phyloP scores from a whole-genome alignment of 75 land plant genomes.

The Gnetum montanum region DNA sequence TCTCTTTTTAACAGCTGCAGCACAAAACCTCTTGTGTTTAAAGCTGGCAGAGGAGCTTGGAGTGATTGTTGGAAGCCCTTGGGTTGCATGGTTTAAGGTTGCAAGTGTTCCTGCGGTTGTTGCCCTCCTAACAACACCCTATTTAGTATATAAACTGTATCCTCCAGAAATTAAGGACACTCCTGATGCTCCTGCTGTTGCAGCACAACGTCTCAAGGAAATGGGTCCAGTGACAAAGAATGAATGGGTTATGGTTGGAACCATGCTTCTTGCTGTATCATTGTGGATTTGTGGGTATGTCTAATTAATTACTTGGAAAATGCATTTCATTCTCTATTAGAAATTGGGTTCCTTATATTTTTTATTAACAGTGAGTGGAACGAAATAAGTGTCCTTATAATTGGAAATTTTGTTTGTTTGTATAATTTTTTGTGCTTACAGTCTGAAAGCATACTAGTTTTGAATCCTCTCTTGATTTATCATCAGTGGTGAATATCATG shows the following conservation, averaged over 20 bases:
- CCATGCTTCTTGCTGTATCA: conserved; percentile 97
- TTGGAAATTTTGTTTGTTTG: background rate
- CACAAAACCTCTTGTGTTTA: conserved; percentile 94
- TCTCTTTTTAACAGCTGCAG: conserved; percentile 96
- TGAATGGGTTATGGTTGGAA: conserved; percentile 95
- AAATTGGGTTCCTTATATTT: too few species aligned
- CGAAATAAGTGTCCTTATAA: too few species aligned
- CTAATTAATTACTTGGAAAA: background rate
- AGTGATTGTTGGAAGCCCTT: conserved; percentile 70
- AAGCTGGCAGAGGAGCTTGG: conserved; percentile 96
- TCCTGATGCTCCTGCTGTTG: conserved; percentile 96
- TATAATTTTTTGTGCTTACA: background rate
- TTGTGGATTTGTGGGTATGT: conserved; percentile 94
- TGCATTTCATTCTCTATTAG: too few species aligned
- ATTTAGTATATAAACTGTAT: conserved; percentile 71
- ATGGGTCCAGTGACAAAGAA: conserved; percentile 88
- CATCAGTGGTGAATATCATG: too few species aligned
- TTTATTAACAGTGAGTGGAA: too few species aligned
- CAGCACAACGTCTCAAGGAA: conserved; percentile 53
- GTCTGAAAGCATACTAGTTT: too few species aligned
- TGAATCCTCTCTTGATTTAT: background rate
- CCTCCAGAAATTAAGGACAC: conserved; percentile 97
- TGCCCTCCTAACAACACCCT: conserved; percentile 69
- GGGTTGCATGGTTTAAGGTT: conserved; percentile 95
- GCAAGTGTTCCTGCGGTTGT: conserved; percentile 88